phyloP scores from a whole-genome alignment of 805 yeast species.

The Candida vartiovaarae region DNA sequence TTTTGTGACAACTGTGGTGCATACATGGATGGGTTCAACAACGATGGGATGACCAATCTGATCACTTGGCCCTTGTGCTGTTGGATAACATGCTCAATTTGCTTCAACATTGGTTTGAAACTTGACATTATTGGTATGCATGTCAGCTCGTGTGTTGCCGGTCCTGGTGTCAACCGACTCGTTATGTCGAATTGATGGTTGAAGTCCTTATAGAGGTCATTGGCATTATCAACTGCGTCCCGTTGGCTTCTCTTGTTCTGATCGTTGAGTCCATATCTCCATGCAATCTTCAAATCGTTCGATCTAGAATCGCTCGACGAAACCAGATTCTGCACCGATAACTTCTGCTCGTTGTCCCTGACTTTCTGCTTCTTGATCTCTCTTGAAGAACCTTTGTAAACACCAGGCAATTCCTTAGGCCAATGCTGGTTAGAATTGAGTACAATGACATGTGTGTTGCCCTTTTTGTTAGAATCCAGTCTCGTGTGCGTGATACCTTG shows the following conservation, averaged over 20 bases:
- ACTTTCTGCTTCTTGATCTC: slow-evolving; percentile 59
- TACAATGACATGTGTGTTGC: slow-evolving; percentile 55
- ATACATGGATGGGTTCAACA: slow-evolving; percentile 74
- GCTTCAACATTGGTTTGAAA: slow-evolving; percentile 27
- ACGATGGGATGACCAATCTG: slow-evolving; percentile 67
- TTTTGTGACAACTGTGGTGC: slow-evolving; percentile 42
- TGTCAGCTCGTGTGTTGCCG: slow-evolving; percentile 53
- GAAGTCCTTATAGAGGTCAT: slow-evolving; percentile 44
- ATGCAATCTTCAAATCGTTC: slow-evolving; percentile 74
- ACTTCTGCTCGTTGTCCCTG: slow-evolving; percentile 47
- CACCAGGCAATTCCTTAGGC: slow-evolving; percentile 70
- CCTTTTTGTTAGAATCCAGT: slow-evolving; percentile 29
- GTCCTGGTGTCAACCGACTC: slow-evolving; percentile 58
- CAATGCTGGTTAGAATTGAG: slow-evolving; percentile 53
- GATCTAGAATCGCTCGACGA: slow-evolving; percentile 22
- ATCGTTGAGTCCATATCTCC: slow-evolving; percentile 73
- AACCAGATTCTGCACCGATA: slow-evolving; percentile 62
- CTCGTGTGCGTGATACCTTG: slow-evolving; percentile 71
- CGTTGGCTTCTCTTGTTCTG: slow-evolving; percentile 21
- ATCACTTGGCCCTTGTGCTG: slow-evolving; percentile 42
- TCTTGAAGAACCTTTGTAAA: slow-evolving; percentile 59
- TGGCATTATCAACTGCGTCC: slow-evolving; percentile 14
- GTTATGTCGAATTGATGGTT: slow-evolving; percentile 72
- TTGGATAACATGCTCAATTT: slow-evolving; percentile 37
- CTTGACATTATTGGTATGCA: slow-evolving; percentile 37